Conservation (phyloP, 306 rosid species). For the Geum urbanum region DNA sequence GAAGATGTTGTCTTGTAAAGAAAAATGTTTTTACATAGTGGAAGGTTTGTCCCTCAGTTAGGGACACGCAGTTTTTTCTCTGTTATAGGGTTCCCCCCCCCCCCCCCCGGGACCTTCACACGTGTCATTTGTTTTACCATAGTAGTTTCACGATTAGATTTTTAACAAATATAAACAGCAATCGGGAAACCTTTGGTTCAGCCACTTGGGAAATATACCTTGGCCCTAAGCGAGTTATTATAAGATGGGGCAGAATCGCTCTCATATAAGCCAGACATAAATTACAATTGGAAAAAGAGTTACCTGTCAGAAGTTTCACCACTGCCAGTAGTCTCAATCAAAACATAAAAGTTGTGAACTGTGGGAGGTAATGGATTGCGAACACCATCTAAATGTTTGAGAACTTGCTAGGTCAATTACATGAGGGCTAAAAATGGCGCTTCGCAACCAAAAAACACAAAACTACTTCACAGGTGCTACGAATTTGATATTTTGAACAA, state of each 20-base stretch:
- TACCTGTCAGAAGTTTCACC: conserved; percentile 80
- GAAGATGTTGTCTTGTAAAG: too few relatives aligned
- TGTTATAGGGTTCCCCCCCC: too few relatives aligned
- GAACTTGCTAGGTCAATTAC: conserved; percentile 47
- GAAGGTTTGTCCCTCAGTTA: too few relatives aligned
- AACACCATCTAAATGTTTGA: conserved; percentile 75
- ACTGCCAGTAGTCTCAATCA: conserved; percentile 93
- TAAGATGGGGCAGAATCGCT: conserved; percentile 8
- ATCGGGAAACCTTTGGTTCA: not conserved
- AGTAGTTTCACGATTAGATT: not conserved
- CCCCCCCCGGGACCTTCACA: too few relatives aligned
- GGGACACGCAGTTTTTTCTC: too few relatives aligned
- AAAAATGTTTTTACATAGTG: too few relatives aligned
- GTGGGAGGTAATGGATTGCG: conserved; percentile 79
- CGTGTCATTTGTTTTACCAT: not conserved
- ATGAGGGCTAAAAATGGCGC: conserved; percentile 7
- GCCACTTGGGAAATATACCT: not conserved
- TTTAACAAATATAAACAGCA: not conserved
- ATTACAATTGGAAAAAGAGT: conserved; percentile 16
- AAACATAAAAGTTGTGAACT: conserved; percentile 67
- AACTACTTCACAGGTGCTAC: not conserved
- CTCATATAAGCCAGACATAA: conserved; percentile 10
- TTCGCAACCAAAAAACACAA: not conserved
- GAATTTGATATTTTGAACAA: not conserved
- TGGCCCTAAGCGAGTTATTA: conserved; percentile 8